Evolutionary conservation across 306 rosid species (phyloP).

Genomic region (Vigna mungo): DNA sequence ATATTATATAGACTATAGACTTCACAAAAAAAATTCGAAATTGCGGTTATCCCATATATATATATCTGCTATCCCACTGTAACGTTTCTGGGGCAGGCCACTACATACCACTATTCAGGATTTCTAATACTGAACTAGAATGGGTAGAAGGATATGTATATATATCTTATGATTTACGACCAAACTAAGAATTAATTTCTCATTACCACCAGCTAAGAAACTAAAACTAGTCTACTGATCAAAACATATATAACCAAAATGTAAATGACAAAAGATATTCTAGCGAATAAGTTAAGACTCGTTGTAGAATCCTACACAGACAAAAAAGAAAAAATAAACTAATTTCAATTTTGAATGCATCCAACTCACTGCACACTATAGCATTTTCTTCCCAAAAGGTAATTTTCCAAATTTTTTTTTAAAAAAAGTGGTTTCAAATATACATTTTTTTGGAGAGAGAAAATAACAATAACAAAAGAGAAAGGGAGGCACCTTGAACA

Average conservation of each 20-base stretch:
- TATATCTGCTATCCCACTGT: background rate
- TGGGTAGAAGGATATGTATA: background rate
- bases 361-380: conserved; percentile 7
- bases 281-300: background rate
- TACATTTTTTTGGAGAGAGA: background rate
- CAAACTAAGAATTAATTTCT: background rate
- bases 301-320: background rate
- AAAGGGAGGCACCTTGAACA: conserved; percentile 50
- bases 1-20: background rate
- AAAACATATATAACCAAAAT: conserved; percentile 16
- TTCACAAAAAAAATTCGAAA: background rate
- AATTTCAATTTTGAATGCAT: background rate
- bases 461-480: background rate
- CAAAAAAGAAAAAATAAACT: background rate
- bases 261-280: no score
- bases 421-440: background rate
- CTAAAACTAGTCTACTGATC: conserved; percentile 11
- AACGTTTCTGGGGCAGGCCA: background rate
- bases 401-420: background rate
- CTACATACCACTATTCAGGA: background rate
- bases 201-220: background rate
- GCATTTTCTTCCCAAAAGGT: background rate
- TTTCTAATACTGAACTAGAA: background rate
- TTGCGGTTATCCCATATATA: no score
- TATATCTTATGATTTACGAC: background rate